phyloP scores from a whole-genome alignment of 768 basidiomycete species.

The Collybiopsis confluens region DNA sequence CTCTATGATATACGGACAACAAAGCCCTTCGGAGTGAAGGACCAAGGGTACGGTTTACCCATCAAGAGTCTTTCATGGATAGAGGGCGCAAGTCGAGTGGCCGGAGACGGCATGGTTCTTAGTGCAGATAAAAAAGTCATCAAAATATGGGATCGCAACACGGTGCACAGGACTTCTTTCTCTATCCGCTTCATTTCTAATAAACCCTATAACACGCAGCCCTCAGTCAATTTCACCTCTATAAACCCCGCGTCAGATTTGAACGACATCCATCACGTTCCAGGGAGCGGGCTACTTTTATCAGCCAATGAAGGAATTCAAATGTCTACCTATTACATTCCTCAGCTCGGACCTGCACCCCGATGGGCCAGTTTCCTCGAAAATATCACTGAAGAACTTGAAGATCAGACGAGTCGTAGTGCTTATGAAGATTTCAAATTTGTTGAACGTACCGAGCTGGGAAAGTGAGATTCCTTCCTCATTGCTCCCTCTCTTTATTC shows the following conservation, averaged over 20 bases:
- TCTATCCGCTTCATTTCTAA: not conserved
- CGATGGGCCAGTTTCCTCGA: slow-evolving; percentile 98
- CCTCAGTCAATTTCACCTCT: slow-evolving; percentile 82
- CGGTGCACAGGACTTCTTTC: slow-evolving; percentile 41
- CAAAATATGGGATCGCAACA: slow-evolving; percentile 92
- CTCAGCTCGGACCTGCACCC: slow-evolving; percentile 94
- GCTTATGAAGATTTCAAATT: slow-evolving; percentile 98
- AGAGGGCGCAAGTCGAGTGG: slow-evolving; percentile 79
- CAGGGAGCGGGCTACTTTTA: slow-evolving; percentile 84
- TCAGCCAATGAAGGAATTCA: slow-evolving; percentile 96
- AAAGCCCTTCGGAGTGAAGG: slow-evolving; percentile 82
- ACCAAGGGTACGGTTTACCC: slow-evolving; percentile 94
- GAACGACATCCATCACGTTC: slow-evolving; percentile 87
- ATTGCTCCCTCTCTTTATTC: too few species aligned
- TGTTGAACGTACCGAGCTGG: slow-evolving; percentile 81
- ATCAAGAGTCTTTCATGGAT: slow-evolving; percentile 86
- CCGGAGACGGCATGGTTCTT: slow-evolving; percentile 82
- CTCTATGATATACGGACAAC: slow-evolving; percentile 91
- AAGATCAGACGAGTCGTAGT: slow-evolving; percentile 73
- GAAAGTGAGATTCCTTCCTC: slow-evolving; percentile 56
- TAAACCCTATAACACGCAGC: slow-evolving; percentile 42
- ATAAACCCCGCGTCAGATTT: slow-evolving; percentile 88
- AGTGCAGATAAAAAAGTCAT: slow-evolving; percentile 96
- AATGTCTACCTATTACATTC: slow-evolving; percentile 92
- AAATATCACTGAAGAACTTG: slow-evolving; percentile 98